Conservation (phyloP, 2,329 filamentous ascomycete genomes). For the Talaromyces islandicus region DNA sequence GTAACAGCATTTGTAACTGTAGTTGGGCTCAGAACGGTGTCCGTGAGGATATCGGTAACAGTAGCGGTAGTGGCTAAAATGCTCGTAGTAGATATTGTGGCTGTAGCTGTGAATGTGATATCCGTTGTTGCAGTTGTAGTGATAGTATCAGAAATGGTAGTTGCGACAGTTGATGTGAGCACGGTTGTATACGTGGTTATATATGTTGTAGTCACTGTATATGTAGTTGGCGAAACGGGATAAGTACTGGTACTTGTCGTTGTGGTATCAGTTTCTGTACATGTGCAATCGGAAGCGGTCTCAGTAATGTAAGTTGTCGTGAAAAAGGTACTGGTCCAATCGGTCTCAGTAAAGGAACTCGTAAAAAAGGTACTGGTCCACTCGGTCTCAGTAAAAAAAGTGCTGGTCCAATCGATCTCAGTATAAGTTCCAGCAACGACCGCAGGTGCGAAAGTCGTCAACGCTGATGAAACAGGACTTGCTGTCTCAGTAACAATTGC, state of each 20-base stretch:
- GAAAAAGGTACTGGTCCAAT: not conserved
- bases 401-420: not conserved
- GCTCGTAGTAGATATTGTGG: not conserved
- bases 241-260: not conserved
- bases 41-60: not conserved
- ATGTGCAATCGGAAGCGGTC: not conserved
- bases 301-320: not conserved
- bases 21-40: not conserved
- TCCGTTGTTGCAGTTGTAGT: constrained; percentile 1
- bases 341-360: not conserved
- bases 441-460: not conserved
- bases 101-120: not conserved
- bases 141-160: constrained; percentile 4
- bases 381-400: not conserved
- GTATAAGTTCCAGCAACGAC: not conserved
- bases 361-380: not conserved
- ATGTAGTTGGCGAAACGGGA: not conserved
- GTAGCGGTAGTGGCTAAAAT: not conserved
- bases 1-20: not conserved
- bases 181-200: constrained; percentile 6
- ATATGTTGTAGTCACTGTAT: constrained; percentile 1
- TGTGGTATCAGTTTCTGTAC: constrained; percentile 1
- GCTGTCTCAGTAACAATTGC: not conserved
- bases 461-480: not conserved
- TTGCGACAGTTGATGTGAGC: not conserved